Evolutionary conservation across 495 filamentous ascomycete genomes (phyloP), one percentile per base, ranked within the genome.

Genomic region (Penicillium paradoxum): DNA sequence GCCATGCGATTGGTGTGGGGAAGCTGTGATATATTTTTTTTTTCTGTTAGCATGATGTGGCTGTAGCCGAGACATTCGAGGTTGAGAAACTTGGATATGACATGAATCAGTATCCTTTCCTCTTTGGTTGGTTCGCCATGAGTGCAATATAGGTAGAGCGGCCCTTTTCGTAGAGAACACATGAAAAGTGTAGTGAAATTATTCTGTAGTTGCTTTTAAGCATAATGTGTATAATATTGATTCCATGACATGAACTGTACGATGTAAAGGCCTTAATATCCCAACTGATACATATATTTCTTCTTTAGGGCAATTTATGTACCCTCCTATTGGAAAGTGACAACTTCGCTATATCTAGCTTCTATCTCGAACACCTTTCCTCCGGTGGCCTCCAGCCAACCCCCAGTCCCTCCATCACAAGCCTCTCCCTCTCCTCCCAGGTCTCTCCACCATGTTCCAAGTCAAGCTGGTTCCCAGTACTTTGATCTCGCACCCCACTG

Each of bases 321-420:
- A 27, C 24, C 24, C 24, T n/a, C n/a, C n/a, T n/a, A n/a, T n/a
- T n/a, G n/a, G 22, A 44, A 1, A 1, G 7, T 19, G 9, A 5
- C 41, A 24, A 19, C 38, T 40, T 40, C 4, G 2, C 18, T 14
- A 5, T 2, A 40, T 40, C 4, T 2, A 14, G 25, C 6, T 41
- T n/a, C 21, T 43, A 93, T 36, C 84, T 79, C 0, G 90, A 90
- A 63, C 88, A 91, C 56, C 91, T 79, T 64, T 91, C 85, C 54
- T 77, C 79, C 0, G 93, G 86, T 37, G 81, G 73, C 36, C 84
- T 75, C 76, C 81, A 98, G 33, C 78, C 80, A 58, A 97, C 60
- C 0, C 84, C 90, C 53, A 98, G 57, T 6, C 83, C 83, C 60
- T 84, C 81, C 78, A 98, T 93, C 9, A 96, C 84, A 48, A 82